Percentiles rank a stretch among this genome's conserved stretches.
These are phyloP conservation scores for Cordyceps militaris DNA, from an alignment of 2,329 filamentous ascomycete species.

Conservation along the genomic window DNA sequence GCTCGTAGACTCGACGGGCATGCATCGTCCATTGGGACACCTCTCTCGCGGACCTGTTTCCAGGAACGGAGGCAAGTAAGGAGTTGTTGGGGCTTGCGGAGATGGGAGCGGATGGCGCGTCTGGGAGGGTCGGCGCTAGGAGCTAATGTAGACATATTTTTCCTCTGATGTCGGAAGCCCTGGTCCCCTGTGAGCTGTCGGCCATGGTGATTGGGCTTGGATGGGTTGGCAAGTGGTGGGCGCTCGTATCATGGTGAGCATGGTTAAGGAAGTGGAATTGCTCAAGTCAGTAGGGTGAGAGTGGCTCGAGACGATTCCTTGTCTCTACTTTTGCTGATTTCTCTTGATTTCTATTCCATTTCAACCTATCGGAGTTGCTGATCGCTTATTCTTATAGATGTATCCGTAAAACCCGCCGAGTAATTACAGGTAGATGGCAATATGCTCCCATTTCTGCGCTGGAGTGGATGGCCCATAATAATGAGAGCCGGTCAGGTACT, in stretches of 20 bases:
- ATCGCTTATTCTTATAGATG: too few relatives aligned
- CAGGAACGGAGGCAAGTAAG: neutral
- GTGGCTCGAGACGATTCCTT: neutral
- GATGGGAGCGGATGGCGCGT: neutral
- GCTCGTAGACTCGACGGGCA: neutral
- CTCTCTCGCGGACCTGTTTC: neutral
- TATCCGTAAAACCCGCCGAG: too few relatives aligned
- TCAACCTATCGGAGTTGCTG: too few relatives aligned
- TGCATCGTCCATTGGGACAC: neutral
- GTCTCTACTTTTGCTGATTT: too few relatives aligned
- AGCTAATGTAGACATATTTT: conserved; percentile 5
- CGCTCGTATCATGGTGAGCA: neutral
- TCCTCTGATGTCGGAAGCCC: neutral
- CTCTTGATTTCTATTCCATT: too few relatives aligned
- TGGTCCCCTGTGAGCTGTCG: neutral
- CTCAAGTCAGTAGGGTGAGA: neutral
- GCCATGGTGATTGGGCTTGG: neutral
- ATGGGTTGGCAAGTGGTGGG: neutral
- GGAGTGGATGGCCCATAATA: too few relatives aligned
- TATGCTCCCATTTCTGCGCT: too few relatives aligned
- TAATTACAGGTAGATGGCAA: too few relatives aligned
- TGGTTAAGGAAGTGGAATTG: neutral
- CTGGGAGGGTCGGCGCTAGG: neutral
- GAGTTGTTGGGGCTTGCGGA: too few relatives aligned
- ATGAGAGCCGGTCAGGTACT: too few relatives aligned